Percentiles rank a stretch among this genome's conserved stretches.
Evolutionary conservation across 1,284 basidiomycete species (phyloP).

Genomic region (Polyporus tsugae): DNA sequence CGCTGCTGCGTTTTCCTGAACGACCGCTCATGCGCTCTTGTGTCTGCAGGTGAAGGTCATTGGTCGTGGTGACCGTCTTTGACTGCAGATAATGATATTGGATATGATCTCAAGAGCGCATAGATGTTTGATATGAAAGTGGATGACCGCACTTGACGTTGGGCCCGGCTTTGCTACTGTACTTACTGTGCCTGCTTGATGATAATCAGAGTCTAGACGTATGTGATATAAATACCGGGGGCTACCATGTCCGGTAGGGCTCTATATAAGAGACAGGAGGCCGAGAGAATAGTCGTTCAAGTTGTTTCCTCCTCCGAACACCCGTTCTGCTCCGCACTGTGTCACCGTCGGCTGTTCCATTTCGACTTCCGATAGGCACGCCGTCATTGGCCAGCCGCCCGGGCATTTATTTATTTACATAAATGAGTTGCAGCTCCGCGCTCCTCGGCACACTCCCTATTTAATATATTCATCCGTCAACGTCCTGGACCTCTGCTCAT

Average conservation of each 20-base stretch:
- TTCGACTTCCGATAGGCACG: background rate
- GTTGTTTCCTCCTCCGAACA: background rate
- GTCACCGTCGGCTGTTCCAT: background rate
- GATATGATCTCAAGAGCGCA: background rate
- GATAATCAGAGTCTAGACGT: slow-evolving; percentile 6
- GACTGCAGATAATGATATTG: background rate
- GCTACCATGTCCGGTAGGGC: too few species aligned
- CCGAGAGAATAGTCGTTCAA: too few species aligned
- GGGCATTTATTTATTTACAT: background rate
- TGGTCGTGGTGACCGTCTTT: slow-evolving; percentile 40
- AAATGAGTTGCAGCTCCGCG: background rate
- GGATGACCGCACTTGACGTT: slow-evolving; percentile 13
- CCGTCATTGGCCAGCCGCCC: background rate
- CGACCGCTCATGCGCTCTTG: slow-evolving; percentile 31
- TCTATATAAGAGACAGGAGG: too few species aligned
- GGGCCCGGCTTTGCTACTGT: slow-evolving; percentile 11
- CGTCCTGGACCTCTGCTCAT: background rate
- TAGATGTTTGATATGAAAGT: slow-evolving; percentile 8
- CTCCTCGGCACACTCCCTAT: slow-evolving; percentile 15
- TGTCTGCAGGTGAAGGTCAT: slow-evolving; percentile 42
- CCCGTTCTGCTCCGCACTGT: background rate
- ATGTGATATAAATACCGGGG: background rate
- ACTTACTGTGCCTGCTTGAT: slow-evolving; percentile 14
- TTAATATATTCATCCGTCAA: background rate
- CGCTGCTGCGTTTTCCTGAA: slow-evolving; percentile 9